Conservation (phyloP, 2,329 filamentous ascomycete species). For the Microthyrium microscopicum region DNA sequence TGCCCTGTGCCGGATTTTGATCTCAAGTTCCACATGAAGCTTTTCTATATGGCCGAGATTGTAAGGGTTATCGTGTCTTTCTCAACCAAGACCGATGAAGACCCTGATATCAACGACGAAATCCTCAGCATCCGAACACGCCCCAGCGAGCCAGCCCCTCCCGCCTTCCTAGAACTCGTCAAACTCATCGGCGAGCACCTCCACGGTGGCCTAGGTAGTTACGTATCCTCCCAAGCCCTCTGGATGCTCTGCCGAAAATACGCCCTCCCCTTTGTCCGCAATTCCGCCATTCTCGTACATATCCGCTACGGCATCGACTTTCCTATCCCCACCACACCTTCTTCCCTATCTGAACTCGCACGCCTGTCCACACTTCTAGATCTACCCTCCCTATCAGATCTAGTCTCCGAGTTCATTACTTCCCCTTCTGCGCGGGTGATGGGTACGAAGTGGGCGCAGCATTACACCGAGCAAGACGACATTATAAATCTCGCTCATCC, state of each 20-base stretch:
- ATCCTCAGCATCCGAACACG: neutral
- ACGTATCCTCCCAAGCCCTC: conserved; percentile 20
- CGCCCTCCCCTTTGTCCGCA: conserved; percentile 77
- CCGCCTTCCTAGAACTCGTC: too few species aligned
- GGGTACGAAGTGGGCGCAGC: conserved; percentile 56
- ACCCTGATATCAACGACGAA: neutral
- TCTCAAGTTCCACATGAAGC: conserved; percentile 57
- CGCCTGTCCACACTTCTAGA: conserved; percentile 62
- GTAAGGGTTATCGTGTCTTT: conserved; percentile 58
- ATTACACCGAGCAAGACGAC: conserved; percentile 28
- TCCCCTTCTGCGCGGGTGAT: conserved; percentile 29
- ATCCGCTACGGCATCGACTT: conserved; percentile 83
- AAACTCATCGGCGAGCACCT: too few species aligned
- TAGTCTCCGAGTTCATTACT: conserved; percentile 39
- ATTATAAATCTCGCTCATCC: conserved; percentile 53
- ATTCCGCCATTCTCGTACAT: conserved; percentile 67
- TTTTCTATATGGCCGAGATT: conserved; percentile 85
- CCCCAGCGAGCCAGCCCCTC: neutral
- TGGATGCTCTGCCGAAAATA: conserved; percentile 51
- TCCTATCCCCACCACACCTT: conserved; percentile 48
- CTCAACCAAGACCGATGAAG: conserved; percentile 12
- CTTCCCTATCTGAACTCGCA: conserved; percentile 60
- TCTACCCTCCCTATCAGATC: conserved; percentile 62
- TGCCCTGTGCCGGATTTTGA: conserved; percentile 50
- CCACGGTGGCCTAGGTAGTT: neutral